These are phyloP conservation scores for Dendrobium chrysotoxum DNA, from an alignment of 106 monocot species.

Conservation along the genomic window DNA sequence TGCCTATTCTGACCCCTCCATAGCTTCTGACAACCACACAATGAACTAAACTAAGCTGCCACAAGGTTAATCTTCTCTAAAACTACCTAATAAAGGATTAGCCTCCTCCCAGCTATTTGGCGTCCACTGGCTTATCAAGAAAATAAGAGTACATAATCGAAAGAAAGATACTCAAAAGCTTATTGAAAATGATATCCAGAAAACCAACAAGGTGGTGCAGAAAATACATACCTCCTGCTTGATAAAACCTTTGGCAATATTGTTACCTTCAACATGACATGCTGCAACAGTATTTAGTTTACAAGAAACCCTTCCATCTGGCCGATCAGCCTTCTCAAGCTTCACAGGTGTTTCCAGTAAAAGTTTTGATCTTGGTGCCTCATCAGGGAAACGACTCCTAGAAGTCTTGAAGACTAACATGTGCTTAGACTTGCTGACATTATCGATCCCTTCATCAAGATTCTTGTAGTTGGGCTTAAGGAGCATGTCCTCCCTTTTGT, in stretches of 20 bases:
- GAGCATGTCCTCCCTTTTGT: slow-evolving; percentile 20
- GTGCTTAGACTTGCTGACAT: slow-evolving; percentile 19
- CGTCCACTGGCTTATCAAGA: background rate
- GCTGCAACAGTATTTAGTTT: slow-evolving; percentile 10
- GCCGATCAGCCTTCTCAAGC: slow-evolving; percentile 24
- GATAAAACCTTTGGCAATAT: slow-evolving; percentile 8
- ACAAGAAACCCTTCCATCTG: slow-evolving; percentile 12
- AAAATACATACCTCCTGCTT: slow-evolving; percentile 34
- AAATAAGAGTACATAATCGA: background rate
- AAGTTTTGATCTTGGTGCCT: slow-evolving; percentile 5
- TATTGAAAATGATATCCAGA: background rate
- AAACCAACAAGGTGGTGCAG: background rate
- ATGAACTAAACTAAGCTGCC: background rate
- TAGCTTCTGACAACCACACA: background rate
- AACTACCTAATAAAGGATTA: background rate
- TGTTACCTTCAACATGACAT: slow-evolving; percentile 6
- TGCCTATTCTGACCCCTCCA: background rate
- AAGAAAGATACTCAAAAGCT: background rate
- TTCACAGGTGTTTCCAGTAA: slow-evolving; percentile 17
- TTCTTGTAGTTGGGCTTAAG: slow-evolving; percentile 2
- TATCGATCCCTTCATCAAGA: slow-evolving; percentile 12
- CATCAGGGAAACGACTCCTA: slow-evolving; percentile 11
- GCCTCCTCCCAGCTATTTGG: background rate
- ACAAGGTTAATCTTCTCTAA: background rate
- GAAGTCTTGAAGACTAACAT: slow-evolving; percentile 22